Evolutionary conservation across 257 asterid species (phyloP), one percentile per base, ranked within the genome.

Genomic region (Solanum lignicaule): DNA sequence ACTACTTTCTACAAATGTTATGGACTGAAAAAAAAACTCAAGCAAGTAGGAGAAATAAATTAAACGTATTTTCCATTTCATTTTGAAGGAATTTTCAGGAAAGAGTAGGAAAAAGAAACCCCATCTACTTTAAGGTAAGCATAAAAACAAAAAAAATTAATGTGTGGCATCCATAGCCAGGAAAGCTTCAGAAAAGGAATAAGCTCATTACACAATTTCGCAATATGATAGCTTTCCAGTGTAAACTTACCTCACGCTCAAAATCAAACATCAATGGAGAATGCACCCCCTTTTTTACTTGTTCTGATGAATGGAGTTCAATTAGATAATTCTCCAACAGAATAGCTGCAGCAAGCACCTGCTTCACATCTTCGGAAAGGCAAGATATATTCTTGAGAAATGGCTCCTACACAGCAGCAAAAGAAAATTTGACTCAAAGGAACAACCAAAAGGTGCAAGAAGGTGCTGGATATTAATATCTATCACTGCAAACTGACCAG

Each of bases 311-410:
- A 90, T 90, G 93, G 79, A 94, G 93, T 88, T 92, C 90, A 85
- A 89, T 86, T 82, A 97, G 95, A 93, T 90, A 87, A 89, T 86
- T 90, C 92, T 97, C 99, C 91, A 97, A 90, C 58, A 88, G 92
- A 92, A 90, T 90, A 89, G 99, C 99, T 83, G 95, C 98, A 88
- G 98, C 94, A 88, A 97, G 99, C 88, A 95, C 98, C 86, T 88
- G 90, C 90, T 91, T 92, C 87, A 91, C 98, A 87, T 94, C 99
- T 91, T 93, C 96, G 43, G 92, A 91, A 89, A 94, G 92, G 91
- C 92, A 87, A 79, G 96, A 90, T 65, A 93, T 92, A 89, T 89
- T 92, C 94, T 90, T 90, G 89, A 97, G 94, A 91, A 93, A 97
- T 9, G 98, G 99, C 88, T 86, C 92, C 99, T 97, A 72, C 86